Conservation (phyloP, 2,329 filamentous ascomycete genomes). For the Cladosporium sp. region DNA sequence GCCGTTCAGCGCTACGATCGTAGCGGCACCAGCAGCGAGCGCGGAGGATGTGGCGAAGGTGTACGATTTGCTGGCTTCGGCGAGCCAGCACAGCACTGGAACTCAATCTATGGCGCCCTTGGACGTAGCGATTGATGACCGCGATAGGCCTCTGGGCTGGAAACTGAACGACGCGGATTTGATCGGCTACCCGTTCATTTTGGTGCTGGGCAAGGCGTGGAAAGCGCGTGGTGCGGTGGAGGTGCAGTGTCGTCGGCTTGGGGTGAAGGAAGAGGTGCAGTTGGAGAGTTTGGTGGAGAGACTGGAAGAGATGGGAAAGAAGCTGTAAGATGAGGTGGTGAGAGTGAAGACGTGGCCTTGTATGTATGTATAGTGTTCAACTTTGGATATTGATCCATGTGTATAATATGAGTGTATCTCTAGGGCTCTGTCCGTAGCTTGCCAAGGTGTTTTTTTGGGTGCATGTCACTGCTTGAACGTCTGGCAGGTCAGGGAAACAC, state of each 20-base stretch:
- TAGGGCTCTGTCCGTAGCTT: too few species aligned
- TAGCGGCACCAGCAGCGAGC: constrained; percentile 37
- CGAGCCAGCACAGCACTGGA: background rate
- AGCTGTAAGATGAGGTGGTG: background rate
- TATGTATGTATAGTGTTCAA: too few species aligned
- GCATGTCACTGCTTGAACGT: too few species aligned
- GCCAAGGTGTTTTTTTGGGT: too few species aligned
- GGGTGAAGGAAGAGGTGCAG: constrained; percentile 49
- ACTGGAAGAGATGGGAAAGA: background rate
- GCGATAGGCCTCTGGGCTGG: constrained; percentile 62
- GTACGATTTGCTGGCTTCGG: constrained; percentile 53
- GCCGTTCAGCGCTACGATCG: constrained; percentile 69
- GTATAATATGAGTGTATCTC: too few species aligned
- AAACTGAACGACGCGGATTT: constrained; percentile 87
- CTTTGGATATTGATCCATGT: too few species aligned
- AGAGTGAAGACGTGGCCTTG: too few species aligned
- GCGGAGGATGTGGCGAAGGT: constrained; percentile 34
- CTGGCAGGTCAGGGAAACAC: too few species aligned
- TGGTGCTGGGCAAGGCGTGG: constrained; percentile 73
- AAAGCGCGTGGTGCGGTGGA: constrained; percentile 53
- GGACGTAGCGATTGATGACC: constrained; percentile 70
- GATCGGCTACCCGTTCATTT: constrained; percentile 76
- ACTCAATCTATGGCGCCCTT: constrained; percentile 11
- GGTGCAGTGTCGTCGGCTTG: constrained; percentile 69
- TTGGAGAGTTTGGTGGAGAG: constrained; percentile 8